phyloP scores from a whole-genome alignment of 2,329 filamentous ascomycete species.

The Colletotrichum filicis region DNA sequence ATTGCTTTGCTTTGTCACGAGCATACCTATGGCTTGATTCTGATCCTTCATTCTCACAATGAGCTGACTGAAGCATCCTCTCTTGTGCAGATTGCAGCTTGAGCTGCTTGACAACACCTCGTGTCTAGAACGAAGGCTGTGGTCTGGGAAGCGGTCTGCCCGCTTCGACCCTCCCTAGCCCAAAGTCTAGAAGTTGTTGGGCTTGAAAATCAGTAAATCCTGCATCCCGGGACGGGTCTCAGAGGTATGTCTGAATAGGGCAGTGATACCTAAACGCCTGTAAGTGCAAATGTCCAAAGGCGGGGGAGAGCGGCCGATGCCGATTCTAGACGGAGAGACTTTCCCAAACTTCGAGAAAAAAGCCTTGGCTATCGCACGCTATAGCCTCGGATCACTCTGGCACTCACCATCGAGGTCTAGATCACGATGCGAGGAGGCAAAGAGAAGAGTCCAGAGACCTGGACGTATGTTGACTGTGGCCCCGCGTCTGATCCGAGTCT shows the following conservation, averaged over 20 bases:
- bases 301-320: no score
- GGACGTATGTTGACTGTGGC: background rate
- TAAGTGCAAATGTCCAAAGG: background rate
- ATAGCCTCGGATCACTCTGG: background rate
- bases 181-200: background rate
- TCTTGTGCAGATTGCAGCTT: background rate
- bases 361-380: background rate
- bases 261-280: background rate
- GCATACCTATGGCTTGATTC: background rate
- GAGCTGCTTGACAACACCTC: no score
- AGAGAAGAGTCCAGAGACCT: background rate
- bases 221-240: background rate
- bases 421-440: background rate
- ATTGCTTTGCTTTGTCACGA: background rate
- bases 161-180: no score
- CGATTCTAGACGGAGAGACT: background rate
- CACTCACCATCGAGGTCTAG: background rate
- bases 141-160: background rate
- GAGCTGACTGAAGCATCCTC: background rate
- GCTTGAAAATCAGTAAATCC: background rate
- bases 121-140: background rate
- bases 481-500: background rate
- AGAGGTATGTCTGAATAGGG: background rate
- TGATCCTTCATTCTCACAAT: background rate
- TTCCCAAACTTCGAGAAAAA: background rate